Conservation (phyloP, 106 monocot genomes). For the Acorus gramineus region DNA sequence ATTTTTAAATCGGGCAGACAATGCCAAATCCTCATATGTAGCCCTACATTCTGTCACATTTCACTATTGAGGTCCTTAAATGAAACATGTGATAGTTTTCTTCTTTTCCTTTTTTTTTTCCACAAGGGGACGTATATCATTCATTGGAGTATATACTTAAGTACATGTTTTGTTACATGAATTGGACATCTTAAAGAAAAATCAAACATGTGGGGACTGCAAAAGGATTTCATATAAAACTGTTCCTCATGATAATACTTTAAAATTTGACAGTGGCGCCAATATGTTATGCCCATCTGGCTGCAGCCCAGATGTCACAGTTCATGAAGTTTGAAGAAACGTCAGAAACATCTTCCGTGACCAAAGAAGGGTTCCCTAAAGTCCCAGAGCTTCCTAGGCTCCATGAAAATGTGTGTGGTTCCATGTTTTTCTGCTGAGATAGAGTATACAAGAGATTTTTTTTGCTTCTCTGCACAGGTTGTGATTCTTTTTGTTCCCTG, state of each 20-base stretch:
- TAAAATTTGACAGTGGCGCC: conserved; percentile 55
- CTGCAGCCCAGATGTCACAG: conserved; percentile 63
- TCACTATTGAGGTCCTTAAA: no score
- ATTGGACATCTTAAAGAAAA: no score
- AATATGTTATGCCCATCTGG: conserved; percentile 69
- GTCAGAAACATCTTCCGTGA: conserved; percentile 35
- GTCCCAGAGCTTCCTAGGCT: conserved; percentile 50
- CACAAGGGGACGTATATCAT: no score
- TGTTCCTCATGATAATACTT: not conserved
- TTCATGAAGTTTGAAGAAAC: conserved; percentile 53
- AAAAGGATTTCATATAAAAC: not conserved
- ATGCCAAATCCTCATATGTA: no score
- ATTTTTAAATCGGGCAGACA: no score
- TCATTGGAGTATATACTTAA: no score
- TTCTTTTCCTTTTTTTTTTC: conserved; percentile 1
- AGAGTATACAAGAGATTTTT: no score
- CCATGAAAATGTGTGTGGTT: conserved; percentile 42
- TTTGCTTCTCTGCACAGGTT: no score
- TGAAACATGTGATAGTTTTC: not conserved
- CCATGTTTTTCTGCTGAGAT: conserved; percentile 77
- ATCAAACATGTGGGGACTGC: not conserved
- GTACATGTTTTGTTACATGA: no score
- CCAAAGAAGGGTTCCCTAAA: not conserved
- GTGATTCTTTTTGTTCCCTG: no score
- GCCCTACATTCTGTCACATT: no score